Evolutionary conservation across 208 protist species (phyloP).

Genomic region (Trypanosoma scelopori): DNA sequence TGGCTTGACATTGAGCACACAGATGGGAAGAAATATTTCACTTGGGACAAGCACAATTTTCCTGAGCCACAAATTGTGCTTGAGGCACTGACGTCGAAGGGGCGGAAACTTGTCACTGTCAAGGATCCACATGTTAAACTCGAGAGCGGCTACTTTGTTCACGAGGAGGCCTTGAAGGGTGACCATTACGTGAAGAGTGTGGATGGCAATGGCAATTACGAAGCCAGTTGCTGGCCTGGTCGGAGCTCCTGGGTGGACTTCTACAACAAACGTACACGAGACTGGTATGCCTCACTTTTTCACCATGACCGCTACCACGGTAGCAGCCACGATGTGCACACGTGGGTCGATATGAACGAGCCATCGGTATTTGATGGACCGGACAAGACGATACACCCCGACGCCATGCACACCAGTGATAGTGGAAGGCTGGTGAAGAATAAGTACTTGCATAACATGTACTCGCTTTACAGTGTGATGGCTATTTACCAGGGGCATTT

Average conservation of each 20-base stretch:
- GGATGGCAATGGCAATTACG: slow-evolving; percentile 70
- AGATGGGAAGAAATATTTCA: slow-evolving; percentile 98
- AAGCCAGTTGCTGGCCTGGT: slow-evolving; percentile 98
- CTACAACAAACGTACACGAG: slow-evolving; percentile 85
- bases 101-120: slow-evolving; percentile 96
- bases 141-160: slow-evolving; percentile 77
- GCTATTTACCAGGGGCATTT: slow-evolving; percentile 89
- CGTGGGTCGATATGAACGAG: slow-evolving; percentile 99
- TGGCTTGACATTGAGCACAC: slow-evolving; percentile 99
- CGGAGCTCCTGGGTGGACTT: slow-evolving; percentile 94
- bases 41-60: slow-evolving; percentile 96
- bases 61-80: slow-evolving; percentile 92
- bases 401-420: slow-evolving; percentile 83
- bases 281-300: slow-evolving; percentile 94
- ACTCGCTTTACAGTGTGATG: slow-evolving; percentile 91
- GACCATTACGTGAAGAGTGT: slow-evolving; percentile 91
- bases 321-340: slow-evolving; percentile 91
- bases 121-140: slow-evolving; percentile 98
- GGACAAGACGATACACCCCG: slow-evolving; percentile 94
- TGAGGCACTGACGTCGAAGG: slow-evolving; percentile 85
- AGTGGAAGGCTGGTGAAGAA: slow-evolving; percentile 83
- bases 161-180: slow-evolving; percentile 69
- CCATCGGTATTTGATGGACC: slow-evolving; percentile 97
- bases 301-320: slow-evolving; percentile 87
- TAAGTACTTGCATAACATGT: slow-evolving; percentile 98